Percentiles rank a stretch among this genome's conserved stretches.
phyloP scores from a whole-genome alignment of 768 basidiomycete genomes.

The Mycena metata region DNA sequence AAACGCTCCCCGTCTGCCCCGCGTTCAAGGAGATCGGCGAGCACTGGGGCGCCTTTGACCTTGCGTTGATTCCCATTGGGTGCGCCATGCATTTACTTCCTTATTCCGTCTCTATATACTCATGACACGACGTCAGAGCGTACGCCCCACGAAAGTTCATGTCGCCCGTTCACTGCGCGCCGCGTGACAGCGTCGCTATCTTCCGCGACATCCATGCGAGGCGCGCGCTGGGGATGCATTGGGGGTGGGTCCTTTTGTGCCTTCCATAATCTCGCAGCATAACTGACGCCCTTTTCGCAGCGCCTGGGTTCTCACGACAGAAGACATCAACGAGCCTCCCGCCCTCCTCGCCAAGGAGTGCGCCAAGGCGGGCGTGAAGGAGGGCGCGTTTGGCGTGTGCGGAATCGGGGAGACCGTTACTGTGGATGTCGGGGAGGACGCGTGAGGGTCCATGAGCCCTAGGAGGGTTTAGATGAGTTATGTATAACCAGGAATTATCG shows the following conservation, averaged over 20 bases:
- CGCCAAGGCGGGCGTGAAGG: slow-evolving; percentile 63
- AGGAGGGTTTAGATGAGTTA: too few relatives aligned
- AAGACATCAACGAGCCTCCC: slow-evolving; percentile 74
- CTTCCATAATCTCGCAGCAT: too few relatives aligned
- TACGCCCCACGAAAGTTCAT: slow-evolving; percentile 68
- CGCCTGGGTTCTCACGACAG: slow-evolving; percentile 66
- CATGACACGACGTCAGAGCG: too few relatives aligned
- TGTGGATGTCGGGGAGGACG: slow-evolving; percentile 33
- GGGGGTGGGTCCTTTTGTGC: slow-evolving; percentile 59
- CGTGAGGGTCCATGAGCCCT: not conserved
- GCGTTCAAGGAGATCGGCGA: slow-evolving; percentile 81
- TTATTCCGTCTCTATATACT: too few relatives aligned
- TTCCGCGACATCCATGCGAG: slow-evolving; percentile 74
- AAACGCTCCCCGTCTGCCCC: slow-evolving; percentile 72
- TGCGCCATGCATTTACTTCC: slow-evolving; percentile 48
- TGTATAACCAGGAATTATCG: too few relatives aligned
- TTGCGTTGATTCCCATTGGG: slow-evolving; percentile 82
- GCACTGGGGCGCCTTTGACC: slow-evolving; percentile 72
- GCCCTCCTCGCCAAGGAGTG: slow-evolving; percentile 65
- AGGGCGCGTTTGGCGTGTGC: slow-evolving; percentile 67
- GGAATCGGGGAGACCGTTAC: slow-evolving; percentile 71
- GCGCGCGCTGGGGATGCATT: slow-evolving; percentile 78
- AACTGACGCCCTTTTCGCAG: slow-evolving; percentile 48
- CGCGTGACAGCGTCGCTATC: slow-evolving; percentile 75
- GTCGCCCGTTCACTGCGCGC: slow-evolving; percentile 74